A percentile compares a stretch with the other conserved stretches of the same genome.
These are phyloP conservation scores for Hansenula anomala DNA, from an alignment of 1,139 yeast genomes.

Conservation along the genomic window DNA sequence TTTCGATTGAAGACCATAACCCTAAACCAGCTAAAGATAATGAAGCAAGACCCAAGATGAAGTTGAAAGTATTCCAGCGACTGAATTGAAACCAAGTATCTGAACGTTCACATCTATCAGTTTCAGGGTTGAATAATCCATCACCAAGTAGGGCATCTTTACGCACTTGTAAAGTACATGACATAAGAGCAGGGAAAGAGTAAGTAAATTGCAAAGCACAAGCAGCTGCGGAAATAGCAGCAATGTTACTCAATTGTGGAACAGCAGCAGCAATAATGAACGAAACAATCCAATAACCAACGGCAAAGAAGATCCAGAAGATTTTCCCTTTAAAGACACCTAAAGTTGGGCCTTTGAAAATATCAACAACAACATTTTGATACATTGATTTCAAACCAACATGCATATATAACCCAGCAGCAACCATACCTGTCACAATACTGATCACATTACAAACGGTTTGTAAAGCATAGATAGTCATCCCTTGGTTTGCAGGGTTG, in stretches of 20 bases:
- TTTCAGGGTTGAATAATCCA: constrained; percentile 27
- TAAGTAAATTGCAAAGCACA: constrained; percentile 42
- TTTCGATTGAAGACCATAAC: constrained; percentile 28
- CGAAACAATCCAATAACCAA: constrained; percentile 39
- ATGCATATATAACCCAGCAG: constrained; percentile 41
- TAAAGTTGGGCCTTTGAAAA: constrained; percentile 31
- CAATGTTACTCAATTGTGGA: constrained; percentile 45
- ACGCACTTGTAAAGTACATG: constrained; percentile 30
- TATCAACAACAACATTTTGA: constrained; percentile 30
- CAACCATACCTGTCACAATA: constrained; percentile 35
- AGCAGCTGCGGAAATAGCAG: constrained; percentile 46
- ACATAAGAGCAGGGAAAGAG: constrained; percentile 39
- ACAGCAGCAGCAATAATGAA: constrained; percentile 47
- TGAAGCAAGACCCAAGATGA: constrained; percentile 32
- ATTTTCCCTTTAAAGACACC: constrained; percentile 28
- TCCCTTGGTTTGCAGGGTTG: constrained; percentile 40
- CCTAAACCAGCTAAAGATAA: constrained; percentile 34
- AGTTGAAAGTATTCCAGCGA: constrained; percentile 26
- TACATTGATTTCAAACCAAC: constrained; percentile 39
- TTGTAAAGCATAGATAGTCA: constrained; percentile 32
- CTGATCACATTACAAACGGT: constrained; percentile 36
- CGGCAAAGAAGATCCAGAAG: constrained; percentile 31
- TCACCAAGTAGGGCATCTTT: constrained; percentile 31
- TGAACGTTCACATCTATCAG: constrained; percentile 24
- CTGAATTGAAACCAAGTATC: constrained; percentile 30